Evolutionary conservation across 169 alveolate genomes (phyloP), one percentile per base, ranked within the genome.

Genomic region (Eimeria mitis): DNA sequence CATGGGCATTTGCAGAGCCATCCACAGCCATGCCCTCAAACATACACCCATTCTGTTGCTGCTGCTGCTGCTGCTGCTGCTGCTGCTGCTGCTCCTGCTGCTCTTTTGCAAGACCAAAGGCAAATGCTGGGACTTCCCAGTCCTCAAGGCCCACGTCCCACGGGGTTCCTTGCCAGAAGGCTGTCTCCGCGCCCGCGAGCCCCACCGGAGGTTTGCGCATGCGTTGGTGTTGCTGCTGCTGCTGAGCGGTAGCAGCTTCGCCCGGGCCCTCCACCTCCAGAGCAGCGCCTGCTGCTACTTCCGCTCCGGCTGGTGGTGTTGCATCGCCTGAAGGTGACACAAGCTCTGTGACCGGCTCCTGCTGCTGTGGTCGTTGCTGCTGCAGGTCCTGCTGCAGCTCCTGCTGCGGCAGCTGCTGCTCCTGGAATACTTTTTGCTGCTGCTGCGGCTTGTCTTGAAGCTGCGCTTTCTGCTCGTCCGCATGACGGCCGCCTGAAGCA

Each of bases 141-240:
- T 52, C 84, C 49, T 92, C 96, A 19, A 92, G 94, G 1, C 68
- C 96, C 37, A 92, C 87, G 31, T 83, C 81, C 96, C 96, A 92
- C 11, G 96, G 96, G 65, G 88, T 47, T 54, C 90, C 96, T 68
- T 92, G 75, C 96, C 96, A 92, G 63, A 92, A 56, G 56, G 88
- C 70, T 1, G 96, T 92, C 79, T 49, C 63, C 54, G 84, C 81
- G 70, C 68, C 84, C 68, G 75, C 63, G 25, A 83, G 75, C 42
- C 63, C 91, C 56, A 56, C 85, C 25, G 81, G 85, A n/a, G 70
- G 85, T 73, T 40, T 68, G 76, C 70, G 85, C 75, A 68, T 28
- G 47, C 75, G 87, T 63, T 89, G 85, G 73, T 90, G 79, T 25
- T 61, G 63, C 73, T 71, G 73, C 54, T 73, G 95, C 68, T 56